These are phyloP conservation scores for Phoma sp. DNA, from an alignment of 2,329 filamentous ascomycete genomes.

Conservation along the genomic window DNA sequence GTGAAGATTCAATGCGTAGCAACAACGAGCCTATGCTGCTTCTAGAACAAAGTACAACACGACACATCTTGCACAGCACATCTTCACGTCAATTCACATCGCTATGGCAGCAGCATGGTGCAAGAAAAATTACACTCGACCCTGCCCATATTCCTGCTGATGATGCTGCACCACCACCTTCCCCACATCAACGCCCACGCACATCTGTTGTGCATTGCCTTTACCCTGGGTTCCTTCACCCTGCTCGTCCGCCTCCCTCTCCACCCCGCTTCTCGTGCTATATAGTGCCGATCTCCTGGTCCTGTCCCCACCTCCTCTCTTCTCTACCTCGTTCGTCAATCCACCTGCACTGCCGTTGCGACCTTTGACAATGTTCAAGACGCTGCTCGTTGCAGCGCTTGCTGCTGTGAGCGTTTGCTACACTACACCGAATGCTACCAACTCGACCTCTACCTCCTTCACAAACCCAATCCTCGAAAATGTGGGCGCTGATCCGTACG, in stretches of 20 bases:
- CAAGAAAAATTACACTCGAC: too few relatives aligned
- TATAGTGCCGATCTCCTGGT: background rate
- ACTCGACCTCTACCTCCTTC: slow-evolving; percentile 47
- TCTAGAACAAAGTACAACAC: too few relatives aligned
- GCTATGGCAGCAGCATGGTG: too few relatives aligned
- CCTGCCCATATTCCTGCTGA: background rate
- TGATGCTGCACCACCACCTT: background rate
- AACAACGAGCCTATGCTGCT: too few relatives aligned
- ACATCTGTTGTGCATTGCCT: slow-evolving; percentile 10
- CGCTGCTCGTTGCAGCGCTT: slow-evolving; percentile 27
- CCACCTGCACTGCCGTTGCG: background rate
- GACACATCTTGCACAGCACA: too few relatives aligned
- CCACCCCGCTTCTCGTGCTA: slow-evolving; percentile 6
- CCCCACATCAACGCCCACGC: slow-evolving; percentile 8
- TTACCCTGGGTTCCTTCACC: slow-evolving; percentile 9
- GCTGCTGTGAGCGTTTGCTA: slow-evolving; percentile 24
- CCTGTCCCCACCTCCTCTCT: background rate
- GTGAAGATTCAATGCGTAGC: too few relatives aligned
- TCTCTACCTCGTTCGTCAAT: background rate
- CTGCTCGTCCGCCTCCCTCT: background rate
- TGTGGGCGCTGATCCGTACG: slow-evolving; percentile 54
- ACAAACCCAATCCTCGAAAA: slow-evolving; percentile 53
- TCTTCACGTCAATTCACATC: too few relatives aligned
- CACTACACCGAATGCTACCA: slow-evolving; percentile 17
- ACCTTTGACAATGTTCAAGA: slow-evolving; percentile 26